Base-by-base conservation (phyloP, 2,329 filamentous ascomycete genomes). In the Diaporthe caulivora region DNA sequence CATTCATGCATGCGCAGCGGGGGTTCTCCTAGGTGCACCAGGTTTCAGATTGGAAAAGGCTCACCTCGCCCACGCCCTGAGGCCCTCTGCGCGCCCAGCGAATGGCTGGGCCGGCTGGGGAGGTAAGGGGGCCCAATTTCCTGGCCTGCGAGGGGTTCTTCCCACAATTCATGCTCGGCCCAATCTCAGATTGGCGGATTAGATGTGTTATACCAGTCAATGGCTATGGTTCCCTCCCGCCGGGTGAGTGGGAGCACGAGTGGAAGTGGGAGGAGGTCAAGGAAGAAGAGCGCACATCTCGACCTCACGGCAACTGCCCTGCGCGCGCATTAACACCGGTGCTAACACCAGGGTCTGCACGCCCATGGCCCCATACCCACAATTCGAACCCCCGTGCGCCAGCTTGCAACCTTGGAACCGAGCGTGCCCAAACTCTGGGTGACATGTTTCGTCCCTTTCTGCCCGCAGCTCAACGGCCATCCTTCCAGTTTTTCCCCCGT, bases 381-480 rank as follows among this genome's bases (percentile, higher is more conserved):
- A 65, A 18, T 49, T 65, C 26, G 58, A 10, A 10, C 60, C 60
- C 26, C 60, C 29, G 60, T 65, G 60, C 42, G 42, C 42, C 60
- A 2, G 37, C 37, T 29, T 29, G 60, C 29, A 49, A 49, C 21
- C 29, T 24, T 37, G 44, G 44, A 51, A 65, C 44, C 62, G 62
- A 65, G 44, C 29, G n/a, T 18, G 31, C 44, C 31, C 29, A 65
- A 65, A 65, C 21, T 40, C 44, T 51, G 60, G 60, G 44, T 65
- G 60, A 65, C 60, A 65, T 65, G 60, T 65, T 65, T 65, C 60
- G 60, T 65, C 60, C 44, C 60, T 65, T 51, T 65, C 44, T 65
- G 60, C 60, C 60, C 60, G 60, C 60, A 65, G 34, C 21, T 26
- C 60, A 65, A 65, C 60, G 67, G 53, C 42, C 40, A 34, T 51